Percentiles rank a stretch among this genome's conserved stretches.
Conservation (phyloP, 768 basidiomycete genomes). For the Pisolithus microcarpus region DNA sequence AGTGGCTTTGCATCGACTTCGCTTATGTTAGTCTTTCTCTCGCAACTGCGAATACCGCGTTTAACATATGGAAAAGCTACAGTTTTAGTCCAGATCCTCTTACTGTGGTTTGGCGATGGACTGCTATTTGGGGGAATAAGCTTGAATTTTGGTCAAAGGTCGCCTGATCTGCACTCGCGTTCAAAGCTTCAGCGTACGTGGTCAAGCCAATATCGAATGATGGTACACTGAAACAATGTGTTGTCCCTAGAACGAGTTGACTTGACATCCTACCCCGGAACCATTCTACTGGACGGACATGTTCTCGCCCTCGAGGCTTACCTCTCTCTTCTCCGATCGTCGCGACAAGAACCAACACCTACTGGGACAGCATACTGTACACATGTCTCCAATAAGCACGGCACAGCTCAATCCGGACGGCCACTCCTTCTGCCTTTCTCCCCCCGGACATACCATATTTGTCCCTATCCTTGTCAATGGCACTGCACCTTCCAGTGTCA, state of each 20-base stretch:
- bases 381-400: constrained; percentile 90
- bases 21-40: constrained; percentile 49
- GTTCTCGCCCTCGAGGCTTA: constrained; percentile 44
- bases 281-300: constrained; percentile 43
- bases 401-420: constrained; percentile 79
- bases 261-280: constrained; percentile 37
- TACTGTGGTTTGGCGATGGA: constrained; percentile 59
- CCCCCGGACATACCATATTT: constrained; percentile 47
- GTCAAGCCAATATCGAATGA: background rate
- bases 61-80: constrained; percentile 60
- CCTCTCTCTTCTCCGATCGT: constrained; percentile 34
- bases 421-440: constrained; percentile 66
- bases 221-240: constrained; percentile 4
- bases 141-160: constrained; percentile 39
- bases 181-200: constrained; percentile 28
- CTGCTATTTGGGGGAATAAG: constrained; percentile 67
- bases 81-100: constrained; percentile 53
- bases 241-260: constrained; percentile 26
- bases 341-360: constrained; percentile 49
- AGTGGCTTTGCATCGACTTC: constrained; percentile 71
- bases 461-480: constrained; percentile 88
- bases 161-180: constrained; percentile 7
- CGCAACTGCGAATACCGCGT: constrained; percentile 66
- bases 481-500: constrained; percentile 63
- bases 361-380: constrained; percentile 84